Evolutionary conservation across 805 yeast species (phyloP).

Genomic region (Kregervanrija delftensis): DNA sequence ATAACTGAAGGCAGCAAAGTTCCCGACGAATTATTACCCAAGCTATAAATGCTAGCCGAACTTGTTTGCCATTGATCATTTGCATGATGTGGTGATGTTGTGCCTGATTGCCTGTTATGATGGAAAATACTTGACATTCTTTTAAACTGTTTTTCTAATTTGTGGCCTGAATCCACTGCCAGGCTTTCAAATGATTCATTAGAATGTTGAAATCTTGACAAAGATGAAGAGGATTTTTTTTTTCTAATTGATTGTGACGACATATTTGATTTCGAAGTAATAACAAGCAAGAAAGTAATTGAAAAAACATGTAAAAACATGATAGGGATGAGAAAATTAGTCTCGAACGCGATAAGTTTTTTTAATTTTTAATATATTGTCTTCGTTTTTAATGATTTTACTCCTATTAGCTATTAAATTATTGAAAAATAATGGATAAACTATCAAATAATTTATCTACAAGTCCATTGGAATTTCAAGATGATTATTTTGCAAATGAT

Average conservation of each 20-base stretch:
- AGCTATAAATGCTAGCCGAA: conserved; percentile 4
- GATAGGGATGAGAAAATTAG: no score
- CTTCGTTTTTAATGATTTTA: no score
- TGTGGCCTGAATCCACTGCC: background rate
- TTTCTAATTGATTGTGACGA: background rate
- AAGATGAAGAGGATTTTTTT: conserved; percentile 4
- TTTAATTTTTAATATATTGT: no score
- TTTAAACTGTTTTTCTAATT: conserved; percentile 4
- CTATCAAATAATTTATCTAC: background rate
- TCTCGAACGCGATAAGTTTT: no score
- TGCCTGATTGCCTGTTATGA: background rate
- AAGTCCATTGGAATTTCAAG: conserved; percentile 4
- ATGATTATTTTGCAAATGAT: conserved; percentile 6
- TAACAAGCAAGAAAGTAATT: no score
- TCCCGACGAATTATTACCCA: conserved; percentile 12
- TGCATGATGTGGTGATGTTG: background rate
- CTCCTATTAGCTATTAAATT: no score
- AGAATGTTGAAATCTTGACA: background rate
- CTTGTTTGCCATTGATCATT: background rate
- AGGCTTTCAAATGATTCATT: background rate
- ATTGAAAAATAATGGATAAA: no score
- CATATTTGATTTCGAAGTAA: no score
- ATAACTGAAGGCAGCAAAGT: conserved; percentile 11
- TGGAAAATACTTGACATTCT: conserved; percentile 7
- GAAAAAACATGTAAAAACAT: no score